These are phyloP conservation scores for Cyclospora cayetanensis DNA, from an alignment of 169 alveolate genomes.

Conservation along the genomic window DNA sequence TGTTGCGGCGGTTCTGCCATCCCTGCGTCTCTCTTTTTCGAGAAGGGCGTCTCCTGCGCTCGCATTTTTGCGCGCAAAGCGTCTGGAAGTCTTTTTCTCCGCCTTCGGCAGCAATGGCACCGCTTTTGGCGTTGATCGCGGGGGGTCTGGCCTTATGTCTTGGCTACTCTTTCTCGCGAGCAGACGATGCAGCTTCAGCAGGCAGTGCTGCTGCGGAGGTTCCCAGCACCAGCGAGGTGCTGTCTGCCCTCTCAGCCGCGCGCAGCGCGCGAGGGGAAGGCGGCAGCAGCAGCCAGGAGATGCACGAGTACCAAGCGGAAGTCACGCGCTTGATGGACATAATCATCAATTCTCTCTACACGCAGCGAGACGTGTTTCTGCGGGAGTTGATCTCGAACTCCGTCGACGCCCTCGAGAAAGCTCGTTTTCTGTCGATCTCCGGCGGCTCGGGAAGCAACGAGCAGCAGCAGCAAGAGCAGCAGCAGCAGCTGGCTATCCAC, in stretches of 20 bases:
- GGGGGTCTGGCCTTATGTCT: background rate
- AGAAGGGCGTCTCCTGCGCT: too few species aligned
- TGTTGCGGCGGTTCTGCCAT: too few species aligned
- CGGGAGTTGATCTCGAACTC: slow-evolving; percentile 98
- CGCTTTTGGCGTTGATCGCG: background rate
- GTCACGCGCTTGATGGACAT: slow-evolving; percentile 99
- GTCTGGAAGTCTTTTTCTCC: background rate
- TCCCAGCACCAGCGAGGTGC: background rate
- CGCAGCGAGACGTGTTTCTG: slow-evolving; percentile 97
- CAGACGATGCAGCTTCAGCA: background rate
- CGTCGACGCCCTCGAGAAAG: slow-evolving; percentile 97
- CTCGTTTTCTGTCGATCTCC: background rate
- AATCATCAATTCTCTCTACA: slow-evolving; percentile 98
- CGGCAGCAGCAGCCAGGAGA: slow-evolving; percentile 70
- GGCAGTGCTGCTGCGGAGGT: background rate
- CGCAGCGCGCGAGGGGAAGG: background rate
- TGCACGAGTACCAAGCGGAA: slow-evolving; percentile 92
- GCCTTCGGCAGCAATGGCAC: background rate
- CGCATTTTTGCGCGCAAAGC: background rate
- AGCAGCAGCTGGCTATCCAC: slow-evolving; percentile 88
- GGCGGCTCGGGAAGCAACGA: too few species aligned
- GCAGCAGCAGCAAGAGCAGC: slow-evolving; percentile 28
- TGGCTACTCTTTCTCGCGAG: background rate
- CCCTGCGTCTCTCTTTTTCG: too few species aligned
- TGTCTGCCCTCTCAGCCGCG: background rate